Percentiles rank a stretch among this genome's conserved stretches.
Conservation (phyloP, 2,329 filamentous ascomycete species). For the Penicillium sp. region DNA sequence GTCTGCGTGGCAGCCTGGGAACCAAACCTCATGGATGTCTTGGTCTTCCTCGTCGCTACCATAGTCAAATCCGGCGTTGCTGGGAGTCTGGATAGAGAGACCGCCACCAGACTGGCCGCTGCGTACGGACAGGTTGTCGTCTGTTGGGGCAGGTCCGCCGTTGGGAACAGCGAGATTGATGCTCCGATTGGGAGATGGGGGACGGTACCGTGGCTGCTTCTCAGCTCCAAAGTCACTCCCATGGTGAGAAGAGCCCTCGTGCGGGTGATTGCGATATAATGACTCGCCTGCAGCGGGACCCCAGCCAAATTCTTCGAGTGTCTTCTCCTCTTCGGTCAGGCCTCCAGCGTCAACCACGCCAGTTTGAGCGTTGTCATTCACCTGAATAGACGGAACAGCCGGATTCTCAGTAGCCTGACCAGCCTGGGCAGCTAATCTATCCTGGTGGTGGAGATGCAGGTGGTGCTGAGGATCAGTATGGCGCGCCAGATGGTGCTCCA, state of each 20-base stretch:
- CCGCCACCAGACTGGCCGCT: slow-evolving; percentile 29
- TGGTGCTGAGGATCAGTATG: slow-evolving; percentile 20
- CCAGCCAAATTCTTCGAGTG: slow-evolving; percentile 5
- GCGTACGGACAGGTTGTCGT: slow-evolving; percentile 31
- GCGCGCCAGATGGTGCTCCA: slow-evolving; percentile 14
- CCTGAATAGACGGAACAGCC: slow-evolving; percentile 21
- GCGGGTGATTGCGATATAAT: slow-evolving; percentile 30
- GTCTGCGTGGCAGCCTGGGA: slow-evolving; percentile 74
- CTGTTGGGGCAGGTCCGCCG: slow-evolving; percentile 23
- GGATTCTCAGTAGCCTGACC: slow-evolving; percentile 21
- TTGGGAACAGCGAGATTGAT: slow-evolving; percentile 30
- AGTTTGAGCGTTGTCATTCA: slow-evolving; percentile 25
- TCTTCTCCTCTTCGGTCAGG: background rate
- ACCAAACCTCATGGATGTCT: slow-evolving; percentile 73
- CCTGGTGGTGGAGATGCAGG: slow-evolving; percentile 23
- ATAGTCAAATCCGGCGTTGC: slow-evolving; percentile 18
- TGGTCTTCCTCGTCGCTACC: slow-evolving; percentile 48
- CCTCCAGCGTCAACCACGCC: slow-evolving; percentile 1
- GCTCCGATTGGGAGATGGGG: slow-evolving; percentile 18
- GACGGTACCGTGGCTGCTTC: slow-evolving; percentile 29
- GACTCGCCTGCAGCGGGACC: slow-evolving; percentile 23
- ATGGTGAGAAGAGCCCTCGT: slow-evolving; percentile 12
- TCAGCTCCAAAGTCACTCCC: slow-evolving; percentile 12
- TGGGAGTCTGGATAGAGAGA: slow-evolving; percentile 30
- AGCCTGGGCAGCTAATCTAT: slow-evolving; percentile 9